Base-by-base conservation (phyloP, 1,139 yeast species). In the Maudiozyma humilis region DNA sequence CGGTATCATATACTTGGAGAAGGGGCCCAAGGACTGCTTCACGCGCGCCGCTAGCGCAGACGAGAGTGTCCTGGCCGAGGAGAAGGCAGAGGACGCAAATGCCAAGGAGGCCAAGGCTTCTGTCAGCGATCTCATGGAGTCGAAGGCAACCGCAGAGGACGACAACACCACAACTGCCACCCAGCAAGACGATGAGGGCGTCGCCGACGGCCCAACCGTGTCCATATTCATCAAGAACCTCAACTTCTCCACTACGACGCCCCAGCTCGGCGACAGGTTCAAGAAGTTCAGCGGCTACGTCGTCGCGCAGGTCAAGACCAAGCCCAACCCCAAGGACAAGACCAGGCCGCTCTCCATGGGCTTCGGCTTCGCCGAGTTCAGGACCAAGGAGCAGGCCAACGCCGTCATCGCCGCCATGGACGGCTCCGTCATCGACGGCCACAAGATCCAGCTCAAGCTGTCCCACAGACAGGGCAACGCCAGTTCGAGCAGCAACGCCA, bases 291-390 rank as follows among this genome's bases (percentile, higher is more conserved):
- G 78, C 16, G 99, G 96, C 0, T 93, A 83, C 63, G 78, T 83
- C 13, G 74, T 82, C 44, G 95, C 95, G 1, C 79, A 82, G 30
- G 84, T 91, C 43, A 88, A 87, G 61, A 83, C 84, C 33, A 89
- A 89, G 61, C 89, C 96, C 2, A 95, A 91, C 65, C 78, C 95
- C 39, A 86, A 81, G 65, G 76, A 78, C 47, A 59, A 75, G 1
- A 82, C 82, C 7, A 72, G 75, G 46, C 68, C 72, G 15, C 72
- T 80, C 49, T 86, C 96, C 56, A 91, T 91, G 98, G 99, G 99
- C 30, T 91, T 88, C 60, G 99, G 99, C 0, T 91, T 91, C 66
- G 96, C 78, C 25, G 98, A 91, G 65, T 93, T 88, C 64, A 78
- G 70, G 54, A 76, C 89, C 3, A 77, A 77, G 52, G 86, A 79